Conservation (phyloP, 176 grass and related monocot species). For the Rhipidocladum racemiflorum region DNA sequence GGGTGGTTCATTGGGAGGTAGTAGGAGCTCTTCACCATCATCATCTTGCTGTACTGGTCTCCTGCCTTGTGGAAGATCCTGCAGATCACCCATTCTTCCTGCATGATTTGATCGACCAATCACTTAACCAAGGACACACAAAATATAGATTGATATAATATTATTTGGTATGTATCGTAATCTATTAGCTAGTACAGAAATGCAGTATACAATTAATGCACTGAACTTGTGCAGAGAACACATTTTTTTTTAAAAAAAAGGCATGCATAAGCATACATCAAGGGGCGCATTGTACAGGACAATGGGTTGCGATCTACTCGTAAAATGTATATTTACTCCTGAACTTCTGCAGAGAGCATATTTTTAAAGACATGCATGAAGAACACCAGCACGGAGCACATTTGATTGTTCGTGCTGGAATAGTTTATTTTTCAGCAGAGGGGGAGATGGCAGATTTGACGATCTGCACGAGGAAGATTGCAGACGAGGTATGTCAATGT, state of each 20-base stretch:
- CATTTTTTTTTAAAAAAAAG: background rate
- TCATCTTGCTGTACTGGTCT: constrained; percentile 51
- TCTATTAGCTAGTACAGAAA: background rate
- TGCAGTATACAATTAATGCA: background rate
- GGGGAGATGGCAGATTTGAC: background rate
- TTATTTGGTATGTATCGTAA: background rate
- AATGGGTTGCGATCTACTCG: background rate
- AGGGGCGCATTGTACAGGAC: background rate
- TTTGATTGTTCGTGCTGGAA: background rate
- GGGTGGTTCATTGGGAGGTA: constrained; percentile 38
- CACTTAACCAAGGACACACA: background rate
- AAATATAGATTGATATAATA: background rate
- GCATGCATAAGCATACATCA: background rate
- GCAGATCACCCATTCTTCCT: constrained; percentile 98
- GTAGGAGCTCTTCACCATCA: constrained; percentile 58
- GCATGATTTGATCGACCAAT: background rate
- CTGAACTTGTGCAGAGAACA: background rate
- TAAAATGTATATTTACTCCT: background rate
- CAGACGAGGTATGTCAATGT: constrained; percentile 8
- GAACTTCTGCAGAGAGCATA: background rate
- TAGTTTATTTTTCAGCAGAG: background rate
- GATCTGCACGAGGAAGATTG: constrained; percentile 21
- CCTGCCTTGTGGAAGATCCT: constrained; percentile 89
- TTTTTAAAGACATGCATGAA: background rate
- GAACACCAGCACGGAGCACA: background rate